Percentiles rank a stretch among this genome's conserved stretches.
These are phyloP conservation scores for Tilletia setariae DNA, from an alignment of 1,284 basidiomycete species.

Conservation along the genomic window DNA sequence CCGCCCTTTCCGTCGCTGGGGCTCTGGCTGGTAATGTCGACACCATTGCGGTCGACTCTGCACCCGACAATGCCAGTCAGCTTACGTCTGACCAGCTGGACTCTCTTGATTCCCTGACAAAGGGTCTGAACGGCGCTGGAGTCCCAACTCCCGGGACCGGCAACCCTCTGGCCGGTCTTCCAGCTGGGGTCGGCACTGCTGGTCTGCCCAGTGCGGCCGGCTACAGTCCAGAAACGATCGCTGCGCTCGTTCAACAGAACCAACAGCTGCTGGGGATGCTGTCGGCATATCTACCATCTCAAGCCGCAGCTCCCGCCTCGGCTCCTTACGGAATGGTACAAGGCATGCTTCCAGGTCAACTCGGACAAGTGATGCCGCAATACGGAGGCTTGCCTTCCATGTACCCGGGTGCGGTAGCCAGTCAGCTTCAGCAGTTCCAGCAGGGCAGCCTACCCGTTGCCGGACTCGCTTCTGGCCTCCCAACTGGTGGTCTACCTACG, in stretches of 20 bases:
- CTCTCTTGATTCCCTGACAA: background rate
- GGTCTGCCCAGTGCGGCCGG: background rate
- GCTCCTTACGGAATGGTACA: no score
- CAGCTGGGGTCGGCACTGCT: background rate
- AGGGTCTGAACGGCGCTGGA: constrained; percentile 2
- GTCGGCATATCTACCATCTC: background rate
- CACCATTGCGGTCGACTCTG: background rate
- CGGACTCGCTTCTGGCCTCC: no score
- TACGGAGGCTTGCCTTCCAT: no score
- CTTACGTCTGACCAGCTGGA: background rate
- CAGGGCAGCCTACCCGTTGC: background rate
- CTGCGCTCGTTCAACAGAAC: background rate
- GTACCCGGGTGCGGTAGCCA: no score
- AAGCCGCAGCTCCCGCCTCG: background rate
- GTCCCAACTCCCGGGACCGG: background rate
- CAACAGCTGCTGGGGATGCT: constrained; percentile 2
- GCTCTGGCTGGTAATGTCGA: background rate
- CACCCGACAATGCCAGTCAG: background rate
- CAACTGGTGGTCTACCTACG: background rate
- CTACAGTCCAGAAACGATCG: background rate
- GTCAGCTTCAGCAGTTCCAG: background rate
- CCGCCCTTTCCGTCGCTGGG: background rate
- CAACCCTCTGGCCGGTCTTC: background rate
- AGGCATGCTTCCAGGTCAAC: no score
- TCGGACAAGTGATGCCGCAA: no score